phyloP scores from a whole-genome alignment of 306 rosid species.

The Quercus engelmannii region DNA sequence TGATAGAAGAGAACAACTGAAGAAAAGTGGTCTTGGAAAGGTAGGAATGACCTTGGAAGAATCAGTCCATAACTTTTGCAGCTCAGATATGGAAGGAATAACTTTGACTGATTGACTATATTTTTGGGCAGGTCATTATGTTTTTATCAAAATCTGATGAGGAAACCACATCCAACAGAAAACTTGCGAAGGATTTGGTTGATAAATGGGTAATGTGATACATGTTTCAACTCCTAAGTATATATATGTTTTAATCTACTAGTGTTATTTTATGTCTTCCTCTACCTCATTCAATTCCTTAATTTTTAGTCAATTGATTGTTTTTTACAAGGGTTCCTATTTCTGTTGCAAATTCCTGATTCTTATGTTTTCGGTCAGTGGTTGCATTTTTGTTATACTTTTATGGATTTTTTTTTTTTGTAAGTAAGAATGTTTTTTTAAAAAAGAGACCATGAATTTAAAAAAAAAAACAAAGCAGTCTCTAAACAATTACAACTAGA shows the following conservation, averaged over 20 bases:
- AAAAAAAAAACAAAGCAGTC: no score
- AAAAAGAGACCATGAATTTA: no score
- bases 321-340: not conserved
- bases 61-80: not conserved
- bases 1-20: constrained; percentile 93
- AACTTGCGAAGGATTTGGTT: constrained; percentile 87
- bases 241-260: no score
- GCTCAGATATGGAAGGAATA: constrained; percentile 8
- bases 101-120: constrained; percentile 7
- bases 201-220: constrained; percentile 80
- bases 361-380: not conserved
- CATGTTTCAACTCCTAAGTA: not conserved
- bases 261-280: no score
- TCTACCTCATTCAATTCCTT: no score
- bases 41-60: constrained; percentile 29
- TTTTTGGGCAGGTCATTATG: constrained; percentile 72
- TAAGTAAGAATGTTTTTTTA: no score
- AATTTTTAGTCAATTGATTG: not conserved
- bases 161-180: constrained; percentile 80
- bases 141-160: constrained; percentile 88
- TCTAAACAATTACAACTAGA: no score
- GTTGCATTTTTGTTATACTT: not conserved
- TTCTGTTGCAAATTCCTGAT: not conserved
- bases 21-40: constrained; percentile 97
- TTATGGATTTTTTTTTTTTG: not conserved